Evolutionary conservation across 192 early-diverging fungal species (phyloP).

Genomic region (Coemansia sp.): DNA sequence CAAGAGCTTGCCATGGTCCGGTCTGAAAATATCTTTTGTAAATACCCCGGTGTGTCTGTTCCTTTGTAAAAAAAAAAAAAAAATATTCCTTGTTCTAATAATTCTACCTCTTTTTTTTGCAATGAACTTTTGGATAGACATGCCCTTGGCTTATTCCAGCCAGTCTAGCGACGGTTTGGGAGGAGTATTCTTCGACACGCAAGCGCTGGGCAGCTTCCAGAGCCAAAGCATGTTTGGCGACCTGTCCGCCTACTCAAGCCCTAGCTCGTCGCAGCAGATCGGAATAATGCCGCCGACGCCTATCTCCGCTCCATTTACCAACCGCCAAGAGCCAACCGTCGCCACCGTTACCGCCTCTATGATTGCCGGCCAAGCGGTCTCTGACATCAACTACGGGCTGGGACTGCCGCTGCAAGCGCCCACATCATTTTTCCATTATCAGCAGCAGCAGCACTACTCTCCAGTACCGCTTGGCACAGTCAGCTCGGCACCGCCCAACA

Average conservation of each 20-base stretch:
- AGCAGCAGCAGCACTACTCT: neutral
- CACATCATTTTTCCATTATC: slow-evolving; percentile 1
- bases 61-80: neutral
- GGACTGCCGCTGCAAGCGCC: slow-evolving; percentile 13
- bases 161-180: slow-evolving; percentile 28
- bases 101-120: neutral
- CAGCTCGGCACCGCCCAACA: slow-evolving; percentile 45
- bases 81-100: neutral
- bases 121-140: slow-evolving; percentile 30
- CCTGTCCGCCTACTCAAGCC: neutral
- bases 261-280: slow-evolving; percentile 16
- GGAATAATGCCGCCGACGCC: slow-evolving; percentile 36
- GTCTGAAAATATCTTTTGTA: neutral
- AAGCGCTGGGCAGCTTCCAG: slow-evolving; percentile 17
- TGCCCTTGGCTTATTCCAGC: slow-evolving; percentile 34
- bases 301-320: slow-evolving; percentile 23
- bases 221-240: slow-evolving; percentile 5
- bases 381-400: neutral
- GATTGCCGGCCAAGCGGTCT: neutral
- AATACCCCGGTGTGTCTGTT: neutral
- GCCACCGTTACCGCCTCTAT: neutral
- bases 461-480: slow-evolving; percentile 9
- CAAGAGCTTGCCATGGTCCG: neutral
- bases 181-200: slow-evolving; percentile 29
- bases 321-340: neutral